Percentiles rank a stretch among this genome's conserved stretches.
These are phyloP conservation scores for Penicillium cosmopolitanum DNA, from an alignment of 495 filamentous ascomycete species.

Conservation along the genomic window DNA sequence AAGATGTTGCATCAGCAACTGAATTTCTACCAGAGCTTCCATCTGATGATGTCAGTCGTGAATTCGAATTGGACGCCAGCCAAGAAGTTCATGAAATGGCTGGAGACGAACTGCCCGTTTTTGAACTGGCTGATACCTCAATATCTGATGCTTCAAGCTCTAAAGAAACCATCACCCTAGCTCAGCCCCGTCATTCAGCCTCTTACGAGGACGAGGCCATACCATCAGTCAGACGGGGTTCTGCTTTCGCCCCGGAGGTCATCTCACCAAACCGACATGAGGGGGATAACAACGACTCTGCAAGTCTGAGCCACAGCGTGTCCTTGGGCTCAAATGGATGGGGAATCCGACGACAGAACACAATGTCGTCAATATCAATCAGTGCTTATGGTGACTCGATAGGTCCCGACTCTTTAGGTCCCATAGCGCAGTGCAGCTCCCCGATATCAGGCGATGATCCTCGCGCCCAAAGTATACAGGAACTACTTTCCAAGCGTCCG, in stretches of 20 bases:
- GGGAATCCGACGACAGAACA: slow-evolving; percentile 3
- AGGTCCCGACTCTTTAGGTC: slow-evolving; percentile 4
- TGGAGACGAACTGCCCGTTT: slow-evolving; percentile 33
- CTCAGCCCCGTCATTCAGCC: slow-evolving; percentile 6
- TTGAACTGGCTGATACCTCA: slow-evolving; percentile 49
- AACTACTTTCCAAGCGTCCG: slow-evolving; percentile 41
- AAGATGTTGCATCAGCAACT: slow-evolving; percentile 25
- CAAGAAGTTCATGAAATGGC: slow-evolving; percentile 53
- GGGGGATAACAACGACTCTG: slow-evolving; percentile 8
- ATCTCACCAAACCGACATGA: slow-evolving; percentile 16
- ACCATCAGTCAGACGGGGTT: slow-evolving; percentile 38
- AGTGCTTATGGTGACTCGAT: slow-evolving; percentile 11
- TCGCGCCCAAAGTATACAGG: slow-evolving; percentile 35
- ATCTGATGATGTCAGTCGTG: slow-evolving; percentile 28
- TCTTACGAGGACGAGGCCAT: slow-evolving; percentile 34
- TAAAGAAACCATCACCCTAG: slow-evolving; percentile 7
- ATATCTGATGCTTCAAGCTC: slow-evolving; percentile 14
- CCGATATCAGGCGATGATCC: slow-evolving; percentile 30
- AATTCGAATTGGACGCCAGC: slow-evolving; percentile 45
- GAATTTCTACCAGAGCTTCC: slow-evolving; percentile 43
- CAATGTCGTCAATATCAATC: slow-evolving; percentile 16
- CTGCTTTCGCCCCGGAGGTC: slow-evolving; percentile 51
- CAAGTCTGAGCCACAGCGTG: slow-evolving; percentile 19
- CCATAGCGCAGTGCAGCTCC: slow-evolving; percentile 28
- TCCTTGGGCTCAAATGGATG: slow-evolving; percentile 4